These are phyloP conservation scores for Lactuca sativa DNA, from an alignment of 129 eudicot genomes.

Conservation along the genomic window DNA sequence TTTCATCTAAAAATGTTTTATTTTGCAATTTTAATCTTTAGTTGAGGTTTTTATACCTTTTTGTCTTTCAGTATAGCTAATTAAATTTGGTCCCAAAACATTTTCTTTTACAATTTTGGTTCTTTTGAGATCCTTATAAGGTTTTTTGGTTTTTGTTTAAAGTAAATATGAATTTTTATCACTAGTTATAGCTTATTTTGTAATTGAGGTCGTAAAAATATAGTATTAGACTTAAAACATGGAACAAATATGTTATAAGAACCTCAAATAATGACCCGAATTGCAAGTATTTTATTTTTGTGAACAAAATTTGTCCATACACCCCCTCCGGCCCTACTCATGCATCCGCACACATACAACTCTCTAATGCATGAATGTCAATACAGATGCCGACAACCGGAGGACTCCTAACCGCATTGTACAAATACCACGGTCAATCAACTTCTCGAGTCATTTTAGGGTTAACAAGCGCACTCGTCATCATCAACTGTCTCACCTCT, in stretches of 20 bases:
- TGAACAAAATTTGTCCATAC: too few species aligned
- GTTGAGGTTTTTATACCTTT: too few species aligned
- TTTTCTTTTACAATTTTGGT: neutral
- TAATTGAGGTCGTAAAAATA: too few species aligned
- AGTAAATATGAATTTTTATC: neutral
- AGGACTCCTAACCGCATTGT: conserved; percentile 41
- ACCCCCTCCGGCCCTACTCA: neutral
- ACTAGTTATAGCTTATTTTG: too few species aligned
- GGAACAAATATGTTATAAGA: too few species aligned
- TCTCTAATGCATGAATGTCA: neutral
- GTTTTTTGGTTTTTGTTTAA: neutral
- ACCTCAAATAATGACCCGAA: neutral
- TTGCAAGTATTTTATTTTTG: neutral
- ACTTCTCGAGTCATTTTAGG: conserved; percentile 35
- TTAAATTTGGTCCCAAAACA: neutral
- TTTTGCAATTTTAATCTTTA: too few species aligned
- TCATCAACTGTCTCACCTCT: conserved; percentile 45
- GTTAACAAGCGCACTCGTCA: conserved; percentile 35
- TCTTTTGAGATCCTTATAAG: neutral
- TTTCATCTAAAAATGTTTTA: too few species aligned
- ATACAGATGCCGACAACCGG: conserved; percentile 49
- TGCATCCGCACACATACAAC: conserved; percentile 1
- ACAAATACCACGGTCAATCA: conserved; percentile 44
- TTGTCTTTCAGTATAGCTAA: too few species aligned
- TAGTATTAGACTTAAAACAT: neutral